Conservation (phyloP, 2,329 filamentous ascomycete species). For the Ophiostoma novo-ulmi region DNA sequence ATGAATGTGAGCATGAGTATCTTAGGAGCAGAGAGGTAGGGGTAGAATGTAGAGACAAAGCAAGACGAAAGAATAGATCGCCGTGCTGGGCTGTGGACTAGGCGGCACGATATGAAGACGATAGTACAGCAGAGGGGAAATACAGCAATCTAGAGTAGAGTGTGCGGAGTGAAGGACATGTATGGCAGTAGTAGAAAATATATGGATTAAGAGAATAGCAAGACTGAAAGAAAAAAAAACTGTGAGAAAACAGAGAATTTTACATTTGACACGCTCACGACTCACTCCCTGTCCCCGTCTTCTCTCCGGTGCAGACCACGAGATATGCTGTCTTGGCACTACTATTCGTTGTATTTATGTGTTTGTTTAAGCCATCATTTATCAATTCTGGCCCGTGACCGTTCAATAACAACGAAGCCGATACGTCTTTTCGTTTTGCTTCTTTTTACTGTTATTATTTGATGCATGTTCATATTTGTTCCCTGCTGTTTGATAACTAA, state of each 20-base stretch:
- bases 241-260: background rate
- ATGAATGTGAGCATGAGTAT: background rate
- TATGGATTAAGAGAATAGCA: background rate
- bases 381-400: background rate
- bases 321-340: background rate
- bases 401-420: background rate
- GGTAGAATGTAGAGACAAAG: background rate
- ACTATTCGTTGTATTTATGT: background rate
- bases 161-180: background rate
- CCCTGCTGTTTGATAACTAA: background rate
- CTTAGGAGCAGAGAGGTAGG: background rate
- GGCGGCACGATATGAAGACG: slow-evolving; percentile 4
- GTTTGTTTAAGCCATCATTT: background rate
- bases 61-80: background rate
- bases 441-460: background rate
- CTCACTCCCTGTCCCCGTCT: slow-evolving; percentile 2
- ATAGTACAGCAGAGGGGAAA: background rate
- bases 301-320: slow-evolving; percentile 3
- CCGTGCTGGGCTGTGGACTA: background rate
- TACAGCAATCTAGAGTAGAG: background rate
- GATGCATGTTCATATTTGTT: background rate
- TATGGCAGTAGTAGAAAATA: background rate
- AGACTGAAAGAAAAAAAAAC: background rate
- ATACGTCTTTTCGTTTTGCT: background rate
- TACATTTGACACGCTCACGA: background rate